A percentile compares a stretch with the other conserved stretches of the same genome.
phyloP scores from a whole-genome alignment of 805 yeast species.

The Kluyveromyces dobzhanskii region DNA sequence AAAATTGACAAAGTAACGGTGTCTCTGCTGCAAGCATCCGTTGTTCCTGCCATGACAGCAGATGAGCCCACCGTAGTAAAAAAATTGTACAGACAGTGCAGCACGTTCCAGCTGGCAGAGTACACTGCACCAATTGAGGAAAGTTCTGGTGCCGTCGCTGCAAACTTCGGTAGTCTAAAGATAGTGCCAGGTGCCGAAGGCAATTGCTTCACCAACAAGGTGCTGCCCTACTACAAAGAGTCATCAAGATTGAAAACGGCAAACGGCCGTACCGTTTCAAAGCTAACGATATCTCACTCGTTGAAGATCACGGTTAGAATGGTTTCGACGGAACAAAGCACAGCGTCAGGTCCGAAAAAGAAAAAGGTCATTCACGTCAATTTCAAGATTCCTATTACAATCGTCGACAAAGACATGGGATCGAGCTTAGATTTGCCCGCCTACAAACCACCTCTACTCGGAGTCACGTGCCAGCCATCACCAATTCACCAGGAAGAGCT shows the following conservation, averaged over 20 bases:
- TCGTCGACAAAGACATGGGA: slow-evolving; percentile 5
- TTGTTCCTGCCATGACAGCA: slow-evolving; percentile 4
- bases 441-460: slow-evolving; percentile 4
- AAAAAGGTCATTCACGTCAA: background rate
- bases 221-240: slow-evolving; percentile 5
- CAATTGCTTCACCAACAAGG: background rate
- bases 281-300: background rate
- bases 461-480: too few species aligned
- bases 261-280: background rate
- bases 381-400: slow-evolving; percentile 6
- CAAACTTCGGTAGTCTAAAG: slow-evolving; percentile 1
- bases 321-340: background rate
- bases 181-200: background rate
- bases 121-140: background rate
- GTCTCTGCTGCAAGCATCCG: slow-evolving; percentile 2
- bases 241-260: background rate
- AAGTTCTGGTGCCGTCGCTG: background rate
- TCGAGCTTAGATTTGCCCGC: slow-evolving; percentile 7
- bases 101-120: background rate
- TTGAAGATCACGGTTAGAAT: background rate
- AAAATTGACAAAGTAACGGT: slow-evolving; percentile 1
- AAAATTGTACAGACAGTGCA: background rate
- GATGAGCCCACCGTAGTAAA: background rate
- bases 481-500: too few species aligned
- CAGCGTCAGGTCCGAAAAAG: background rate